A percentile compares a stretch with the other conserved stretches of the same genome.
These are phyloP conservation scores for Aspergillus carlsbadensis DNA, from an alignment of 495 filamentous ascomycete species.

Conservation along the genomic window DNA sequence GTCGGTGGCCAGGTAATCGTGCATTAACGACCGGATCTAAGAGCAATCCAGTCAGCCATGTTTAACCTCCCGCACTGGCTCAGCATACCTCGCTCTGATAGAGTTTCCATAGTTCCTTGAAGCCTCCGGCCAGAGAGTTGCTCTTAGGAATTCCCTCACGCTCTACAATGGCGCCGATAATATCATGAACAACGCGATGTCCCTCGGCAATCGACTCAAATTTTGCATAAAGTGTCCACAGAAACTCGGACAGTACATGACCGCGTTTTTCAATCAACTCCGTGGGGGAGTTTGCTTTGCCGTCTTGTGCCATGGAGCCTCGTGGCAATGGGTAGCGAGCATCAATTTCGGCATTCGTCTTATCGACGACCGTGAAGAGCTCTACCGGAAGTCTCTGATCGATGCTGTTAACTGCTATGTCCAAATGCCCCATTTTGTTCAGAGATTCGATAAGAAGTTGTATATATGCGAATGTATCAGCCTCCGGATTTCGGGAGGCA, in stretches of 20 bases:
- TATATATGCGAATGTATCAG: conserved; percentile 91
- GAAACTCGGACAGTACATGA: conserved; percentile 80
- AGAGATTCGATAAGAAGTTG: conserved; percentile 83
- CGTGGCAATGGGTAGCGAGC: conserved; percentile 75
- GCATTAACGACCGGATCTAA: conserved; percentile 82
- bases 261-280: conserved; percentile 70
- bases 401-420: conserved; percentile 81
- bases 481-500: conserved; percentile 85
- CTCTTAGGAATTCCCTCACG: conserved; percentile 63
- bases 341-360: conserved; percentile 90
- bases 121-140: conserved; percentile 67
- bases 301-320: conserved; percentile 50
- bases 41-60: conserved; percentile 33
- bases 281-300: conserved; percentile 56
- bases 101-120: conserved; percentile 93
- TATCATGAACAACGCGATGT: conserved; percentile 90
- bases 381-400: conserved; percentile 94
- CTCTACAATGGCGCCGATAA: conserved; percentile 75
- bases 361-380: conserved; percentile 89
- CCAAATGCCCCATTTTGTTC: conserved; percentile 81
- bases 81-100: conserved; percentile 67
- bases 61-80: background rate
- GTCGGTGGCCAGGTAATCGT: conserved; percentile 96
- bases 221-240: conserved; percentile 91
- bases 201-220: conserved; percentile 96